Percentiles rank a stretch among this genome's conserved stretches.
phyloP scores from a whole-genome alignment of 805 yeast species.

The Candida adriatica region DNA sequence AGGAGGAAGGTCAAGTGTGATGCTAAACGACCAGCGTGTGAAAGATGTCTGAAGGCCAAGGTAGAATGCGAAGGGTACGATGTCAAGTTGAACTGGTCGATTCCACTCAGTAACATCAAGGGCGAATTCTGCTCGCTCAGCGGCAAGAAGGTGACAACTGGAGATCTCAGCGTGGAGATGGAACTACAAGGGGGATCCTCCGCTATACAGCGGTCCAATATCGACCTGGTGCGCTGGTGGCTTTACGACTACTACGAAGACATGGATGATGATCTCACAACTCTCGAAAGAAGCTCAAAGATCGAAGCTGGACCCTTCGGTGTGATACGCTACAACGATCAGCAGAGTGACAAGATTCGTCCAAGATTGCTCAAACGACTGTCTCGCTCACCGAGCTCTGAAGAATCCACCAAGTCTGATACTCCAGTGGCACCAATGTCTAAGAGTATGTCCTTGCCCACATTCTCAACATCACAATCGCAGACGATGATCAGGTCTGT shows the following conservation, averaged over 20 bases:
- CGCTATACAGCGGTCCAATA: slow-evolving; percentile 49
- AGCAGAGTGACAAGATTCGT: not conserved
- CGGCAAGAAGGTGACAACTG: slow-evolving; percentile 7
- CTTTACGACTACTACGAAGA: slow-evolving; percentile 52
- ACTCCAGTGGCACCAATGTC: not conserved
- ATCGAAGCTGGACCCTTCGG: slow-evolving; percentile 15
- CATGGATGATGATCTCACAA: slow-evolving; percentile 59
- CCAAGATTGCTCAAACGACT: not conserved
- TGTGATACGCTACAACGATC: slow-evolving; percentile 4
- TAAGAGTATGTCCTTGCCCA: not conserved
- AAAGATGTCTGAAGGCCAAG: slow-evolving; percentile 58
- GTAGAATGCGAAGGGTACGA: slow-evolving; percentile 76
- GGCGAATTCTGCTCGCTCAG: slow-evolving; percentile 29
- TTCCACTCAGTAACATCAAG: slow-evolving; percentile 38
- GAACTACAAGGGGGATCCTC: slow-evolving; percentile 8
- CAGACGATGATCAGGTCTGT: too few relatives aligned
- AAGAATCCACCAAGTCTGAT: not conserved
- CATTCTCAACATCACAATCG: too few relatives aligned
- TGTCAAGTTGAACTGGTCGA: slow-evolving; percentile 69
- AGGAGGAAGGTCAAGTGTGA: slow-evolving; percentile 81
- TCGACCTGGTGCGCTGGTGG: slow-evolving; percentile 40
- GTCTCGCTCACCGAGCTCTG: not conserved
- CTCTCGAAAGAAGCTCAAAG: slow-evolving; percentile 24
- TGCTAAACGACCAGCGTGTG: slow-evolving; percentile 59
- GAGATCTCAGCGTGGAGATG: slow-evolving; percentile 3